phyloP scores from a whole-genome alignment of 169 alveolate species.

The Cryptosporidium sp. region DNA sequence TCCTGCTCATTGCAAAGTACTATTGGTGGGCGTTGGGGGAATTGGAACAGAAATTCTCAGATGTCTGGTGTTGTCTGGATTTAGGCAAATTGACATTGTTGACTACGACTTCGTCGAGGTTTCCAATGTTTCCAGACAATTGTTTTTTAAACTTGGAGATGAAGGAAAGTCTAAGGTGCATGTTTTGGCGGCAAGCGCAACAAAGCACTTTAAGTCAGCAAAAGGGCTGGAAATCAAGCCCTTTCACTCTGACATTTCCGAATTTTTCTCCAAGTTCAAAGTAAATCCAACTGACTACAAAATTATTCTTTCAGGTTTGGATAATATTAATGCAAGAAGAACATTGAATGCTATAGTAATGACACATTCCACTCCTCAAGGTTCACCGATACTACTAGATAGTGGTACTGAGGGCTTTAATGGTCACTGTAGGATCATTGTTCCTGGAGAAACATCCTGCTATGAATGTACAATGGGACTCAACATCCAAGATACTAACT shows the following conservation, averaged over 20 bases:
- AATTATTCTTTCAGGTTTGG: slow-evolving; percentile 39
- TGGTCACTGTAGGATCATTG: slow-evolving; percentile 56
- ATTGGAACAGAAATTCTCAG: slow-evolving; percentile 59
- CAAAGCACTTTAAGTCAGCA: slow-evolving; percentile 1
- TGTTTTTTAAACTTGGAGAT: slow-evolving; percentile 32
- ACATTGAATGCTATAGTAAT: slow-evolving; percentile 25
- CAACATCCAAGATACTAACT: slow-evolving; percentile 13
- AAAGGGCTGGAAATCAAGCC: slow-evolving; percentile 32
- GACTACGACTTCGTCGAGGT: slow-evolving; percentile 50
- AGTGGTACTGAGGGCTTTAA: slow-evolving; percentile 73
- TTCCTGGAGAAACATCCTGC: slow-evolving; percentile 44
- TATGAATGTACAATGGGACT: slow-evolving; percentile 68
- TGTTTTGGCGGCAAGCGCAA: slow-evolving; percentile 16
- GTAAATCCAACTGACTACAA: not conserved
- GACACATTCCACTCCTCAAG: not conserved
- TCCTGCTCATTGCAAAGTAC: slow-evolving; percentile 19
- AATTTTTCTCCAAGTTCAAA: not conserved
- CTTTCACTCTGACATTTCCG: slow-evolving; percentile 1
- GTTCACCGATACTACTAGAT: slow-evolving; percentile 28
- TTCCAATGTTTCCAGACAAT: slow-evolving; percentile 47
- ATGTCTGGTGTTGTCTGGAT: slow-evolving; percentile 33
- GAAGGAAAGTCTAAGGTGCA: slow-evolving; percentile 57
- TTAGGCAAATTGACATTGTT: slow-evolving; percentile 47
- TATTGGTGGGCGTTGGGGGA: slow-evolving; percentile 68
- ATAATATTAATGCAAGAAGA: slow-evolving; percentile 54